Evolutionary conservation across 176 grass and related monocot genomes (phyloP).

Genomic region (Poa annua): DNA sequence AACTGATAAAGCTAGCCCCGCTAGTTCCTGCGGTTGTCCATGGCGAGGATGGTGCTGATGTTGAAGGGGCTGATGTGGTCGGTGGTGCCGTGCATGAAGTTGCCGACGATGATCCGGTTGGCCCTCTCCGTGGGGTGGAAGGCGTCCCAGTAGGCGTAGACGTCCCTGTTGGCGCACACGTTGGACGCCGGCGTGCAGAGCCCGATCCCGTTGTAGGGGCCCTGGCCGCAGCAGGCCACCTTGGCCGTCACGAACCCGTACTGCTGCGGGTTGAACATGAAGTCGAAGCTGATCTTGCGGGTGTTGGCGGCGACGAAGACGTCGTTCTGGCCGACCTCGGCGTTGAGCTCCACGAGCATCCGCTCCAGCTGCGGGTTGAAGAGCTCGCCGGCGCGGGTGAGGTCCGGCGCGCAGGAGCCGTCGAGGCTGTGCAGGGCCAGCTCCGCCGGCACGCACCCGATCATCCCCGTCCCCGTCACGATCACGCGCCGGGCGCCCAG

Average conservation of each 20-base stretch:
- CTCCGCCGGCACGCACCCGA: constrained; percentile 91
- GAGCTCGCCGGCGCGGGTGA: constrained; percentile 66
- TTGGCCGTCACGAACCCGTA: constrained; percentile 86
- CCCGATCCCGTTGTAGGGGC: constrained; percentile 90
- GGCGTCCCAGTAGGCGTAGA: constrained; percentile 85
- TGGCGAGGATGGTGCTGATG: constrained; percentile 91
- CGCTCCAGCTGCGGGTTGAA: constrained; percentile 85
- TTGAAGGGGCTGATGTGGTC: constrained; percentile 95
- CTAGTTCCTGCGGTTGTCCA: constrained; percentile 54
- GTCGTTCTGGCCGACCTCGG: constrained; percentile 47
- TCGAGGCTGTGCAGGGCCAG: constrained; percentile 70
- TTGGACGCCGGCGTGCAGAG: constrained; percentile 79
- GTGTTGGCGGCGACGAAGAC: constrained; percentile 82
- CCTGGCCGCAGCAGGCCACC: constrained; percentile 92
- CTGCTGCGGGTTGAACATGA: constrained; percentile 68
- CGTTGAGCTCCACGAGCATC: constrained; percentile 62
- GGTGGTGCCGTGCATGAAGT: constrained; percentile 75
- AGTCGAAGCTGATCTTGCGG: constrained; percentile 74
- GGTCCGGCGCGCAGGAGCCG: constrained; percentile 66
- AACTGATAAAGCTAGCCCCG: no score
- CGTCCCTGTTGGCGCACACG: constrained; percentile 67
- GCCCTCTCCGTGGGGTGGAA: constrained; percentile 94
- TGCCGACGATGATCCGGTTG: constrained; percentile 79
- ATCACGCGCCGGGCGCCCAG: constrained; percentile 68
- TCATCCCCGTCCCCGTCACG: constrained; percentile 94